Base-by-base conservation (phyloP, 345 rosid species). In the Dipteronia sinensis region DNA sequence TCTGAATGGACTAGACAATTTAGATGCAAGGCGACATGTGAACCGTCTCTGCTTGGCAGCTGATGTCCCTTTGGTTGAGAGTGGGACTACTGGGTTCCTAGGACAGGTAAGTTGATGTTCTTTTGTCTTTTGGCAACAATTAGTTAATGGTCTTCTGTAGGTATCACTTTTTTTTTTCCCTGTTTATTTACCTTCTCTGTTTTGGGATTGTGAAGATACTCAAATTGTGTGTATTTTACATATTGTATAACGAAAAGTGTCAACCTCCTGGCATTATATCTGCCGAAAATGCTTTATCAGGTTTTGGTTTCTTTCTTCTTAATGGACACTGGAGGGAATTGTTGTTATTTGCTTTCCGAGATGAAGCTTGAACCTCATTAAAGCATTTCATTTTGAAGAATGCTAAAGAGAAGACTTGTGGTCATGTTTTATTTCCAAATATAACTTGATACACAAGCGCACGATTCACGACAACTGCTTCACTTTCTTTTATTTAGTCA, bases 31-130 rank as follows among this genome's bases (percentile, higher is more conserved):
- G 83, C 88, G 98, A 25, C 98, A 96, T 86, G 99, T 94, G 53
- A 96, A 96, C 81, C 98, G 99, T n/a, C 92, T 96, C 80, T 94
- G 98, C 82, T 89, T 94, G 86, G 98, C 98, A 20, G 98, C 98
- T 71, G 96, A 89, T 82, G 92, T 97, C 76, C 97, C 99, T 79
- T 85, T 97, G 83, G 95, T 97, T 70, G 99, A 97, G 85, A 97
- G 99, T 85, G 99, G 99, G 79, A 93, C 99, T 65, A 94, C 98
- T 47, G 98, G 99, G 62, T 97, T 97, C 90, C 83, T 97, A 29
- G 99, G 99, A 84, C 99, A 97, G 98, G 99, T 94, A 77, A 80
- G 78, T 44, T 31, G 9, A 38, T 51, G 34, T 65, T 62, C 20
- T 51, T 20, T 4, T 16, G 47, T 69, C 59, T 49, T 74, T 59